These are phyloP conservation scores for Candida pseudofarinosa DNA, from an alignment of 805 yeast species.

Conservation along the genomic window DNA sequence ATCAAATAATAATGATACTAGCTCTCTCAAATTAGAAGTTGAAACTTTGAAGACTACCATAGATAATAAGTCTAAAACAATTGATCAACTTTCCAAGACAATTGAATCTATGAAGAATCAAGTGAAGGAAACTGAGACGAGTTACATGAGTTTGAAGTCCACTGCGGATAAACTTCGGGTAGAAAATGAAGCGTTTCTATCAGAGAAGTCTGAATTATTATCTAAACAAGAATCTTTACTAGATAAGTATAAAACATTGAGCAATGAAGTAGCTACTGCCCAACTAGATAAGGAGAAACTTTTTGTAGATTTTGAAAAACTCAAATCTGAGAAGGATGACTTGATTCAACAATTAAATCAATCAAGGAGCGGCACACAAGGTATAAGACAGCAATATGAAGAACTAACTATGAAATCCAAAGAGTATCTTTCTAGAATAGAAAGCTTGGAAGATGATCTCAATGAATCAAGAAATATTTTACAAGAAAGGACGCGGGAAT, in stretches of 20 bases:
- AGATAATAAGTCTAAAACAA: slow-evolving; percentile 40
- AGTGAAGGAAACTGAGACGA: slow-evolving; percentile 19
- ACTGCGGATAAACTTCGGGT: neutral
- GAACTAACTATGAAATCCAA: slow-evolving; percentile 63
- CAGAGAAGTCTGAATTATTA: slow-evolving; percentile 37
- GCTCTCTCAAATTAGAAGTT: slow-evolving; percentile 46
- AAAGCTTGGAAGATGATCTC: slow-evolving; percentile 77
- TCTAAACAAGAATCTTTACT: slow-evolving; percentile 39
- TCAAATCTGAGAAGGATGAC: slow-evolving; percentile 33
- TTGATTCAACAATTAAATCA: slow-evolving; percentile 28
- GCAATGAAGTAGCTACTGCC: slow-evolving; percentile 35
- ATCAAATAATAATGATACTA: slow-evolving; percentile 31
- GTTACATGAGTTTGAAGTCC: neutral
- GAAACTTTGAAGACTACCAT: slow-evolving; percentile 44
- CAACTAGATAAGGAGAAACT: slow-evolving; percentile 42
- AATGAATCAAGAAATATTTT: slow-evolving; percentile 65
- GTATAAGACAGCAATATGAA: slow-evolving; percentile 63
- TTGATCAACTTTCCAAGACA: slow-evolving; percentile 33
- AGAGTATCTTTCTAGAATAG: slow-evolving; percentile 59
- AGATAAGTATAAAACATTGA: slow-evolving; percentile 26
- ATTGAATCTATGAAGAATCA: slow-evolving; percentile 36
- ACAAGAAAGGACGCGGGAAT: slow-evolving; percentile 79
- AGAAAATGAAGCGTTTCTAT: slow-evolving; percentile 10
- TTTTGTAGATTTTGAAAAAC: slow-evolving; percentile 34
- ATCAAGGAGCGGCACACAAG: slow-evolving; percentile 38